Evolutionary conservation across 768 basidiomycete genomes (phyloP).

Genomic region (Mycena vitilis): DNA sequence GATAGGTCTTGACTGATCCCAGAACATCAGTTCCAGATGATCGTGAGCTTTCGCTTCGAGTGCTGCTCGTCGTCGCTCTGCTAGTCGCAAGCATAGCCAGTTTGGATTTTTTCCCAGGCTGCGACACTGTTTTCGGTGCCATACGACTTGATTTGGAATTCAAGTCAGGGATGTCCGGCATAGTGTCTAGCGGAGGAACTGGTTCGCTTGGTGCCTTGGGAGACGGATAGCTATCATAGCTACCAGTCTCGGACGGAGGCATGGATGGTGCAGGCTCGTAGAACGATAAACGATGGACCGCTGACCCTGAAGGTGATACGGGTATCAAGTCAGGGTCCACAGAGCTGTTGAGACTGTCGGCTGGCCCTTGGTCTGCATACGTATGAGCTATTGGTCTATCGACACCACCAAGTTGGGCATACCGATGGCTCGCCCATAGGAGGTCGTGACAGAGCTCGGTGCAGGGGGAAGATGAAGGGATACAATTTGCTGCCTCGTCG

Average conservation of each 20-base stretch:
- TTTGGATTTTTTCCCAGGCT: conserved; percentile 67
- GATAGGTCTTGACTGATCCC: conserved; percentile 79
- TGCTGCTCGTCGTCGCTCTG: conserved; percentile 60
- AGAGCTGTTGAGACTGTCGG: conserved; percentile 34
- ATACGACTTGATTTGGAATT: conserved; percentile 58
- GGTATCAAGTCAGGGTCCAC: conserved; percentile 69
- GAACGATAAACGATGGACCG: conserved; percentile 68
- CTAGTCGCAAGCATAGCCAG: conserved; percentile 77
- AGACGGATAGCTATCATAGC: conserved; percentile 50
- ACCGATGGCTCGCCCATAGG: conserved; percentile 76
- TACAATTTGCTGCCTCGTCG: conserved; percentile 53
- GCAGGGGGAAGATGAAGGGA: conserved; percentile 55
- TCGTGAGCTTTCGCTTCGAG: conserved; percentile 62
- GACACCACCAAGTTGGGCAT: conserved; percentile 36
- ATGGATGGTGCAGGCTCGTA: conserved; percentile 70
- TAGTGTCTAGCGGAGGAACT: conserved; percentile 58
- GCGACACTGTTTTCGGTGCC: conserved; percentile 38
- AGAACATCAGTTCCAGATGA: conserved; percentile 65
- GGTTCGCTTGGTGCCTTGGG: conserved; percentile 56
- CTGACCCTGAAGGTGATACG: conserved; percentile 76
- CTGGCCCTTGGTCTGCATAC: conserved; percentile 25
- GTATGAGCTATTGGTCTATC: conserved; percentile 1
- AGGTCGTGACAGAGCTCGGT: conserved; percentile 59
- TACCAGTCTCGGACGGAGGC: conserved; percentile 55
- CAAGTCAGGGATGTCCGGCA: conserved; percentile 68